Evolutionary conservation across 768 basidiomycete species (phyloP).

Genomic region (Porpolomopsis calyptriformis): DNA sequence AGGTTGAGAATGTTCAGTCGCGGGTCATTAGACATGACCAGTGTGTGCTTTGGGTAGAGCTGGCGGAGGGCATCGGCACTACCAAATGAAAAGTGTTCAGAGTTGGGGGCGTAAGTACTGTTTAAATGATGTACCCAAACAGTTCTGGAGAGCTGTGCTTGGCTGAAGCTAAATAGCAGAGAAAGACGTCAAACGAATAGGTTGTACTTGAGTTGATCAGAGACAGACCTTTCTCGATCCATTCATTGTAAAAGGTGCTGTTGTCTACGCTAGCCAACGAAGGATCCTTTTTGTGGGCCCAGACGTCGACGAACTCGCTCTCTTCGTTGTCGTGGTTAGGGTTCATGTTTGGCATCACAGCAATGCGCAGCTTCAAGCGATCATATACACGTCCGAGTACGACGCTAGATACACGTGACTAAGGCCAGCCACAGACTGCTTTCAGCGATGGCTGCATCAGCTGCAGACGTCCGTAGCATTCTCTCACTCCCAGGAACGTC

Average conservation of each 20-base stretch:
- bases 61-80: conserved; percentile 40
- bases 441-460: conserved; percentile 44
- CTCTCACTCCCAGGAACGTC: conserved; percentile 50
- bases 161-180: conserved; percentile 35
- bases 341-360: not conserved
- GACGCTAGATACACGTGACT: not conserved
- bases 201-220: not conserved
- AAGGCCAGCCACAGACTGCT: too few relatives aligned
- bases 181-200: not conserved
- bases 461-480: conserved; percentile 77
- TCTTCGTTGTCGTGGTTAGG: not conserved
- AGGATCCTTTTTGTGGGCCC: not conserved
- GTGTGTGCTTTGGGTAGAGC: conserved; percentile 51
- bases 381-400: not conserved
- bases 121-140: conserved; percentile 34
- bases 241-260: conserved; percentile 33
- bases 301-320: not conserved
- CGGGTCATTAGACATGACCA: conserved; percentile 42
- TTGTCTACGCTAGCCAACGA: not conserved
- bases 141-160: conserved; percentile 36
- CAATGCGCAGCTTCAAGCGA: not conserved
- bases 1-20: conserved; percentile 38
- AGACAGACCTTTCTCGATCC: conserved; percentile 40
- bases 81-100: conserved; percentile 8
- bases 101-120: not conserved